Base-by-base conservation (phyloP, 208 protist species). In the Hexamita inflata region DNA sequence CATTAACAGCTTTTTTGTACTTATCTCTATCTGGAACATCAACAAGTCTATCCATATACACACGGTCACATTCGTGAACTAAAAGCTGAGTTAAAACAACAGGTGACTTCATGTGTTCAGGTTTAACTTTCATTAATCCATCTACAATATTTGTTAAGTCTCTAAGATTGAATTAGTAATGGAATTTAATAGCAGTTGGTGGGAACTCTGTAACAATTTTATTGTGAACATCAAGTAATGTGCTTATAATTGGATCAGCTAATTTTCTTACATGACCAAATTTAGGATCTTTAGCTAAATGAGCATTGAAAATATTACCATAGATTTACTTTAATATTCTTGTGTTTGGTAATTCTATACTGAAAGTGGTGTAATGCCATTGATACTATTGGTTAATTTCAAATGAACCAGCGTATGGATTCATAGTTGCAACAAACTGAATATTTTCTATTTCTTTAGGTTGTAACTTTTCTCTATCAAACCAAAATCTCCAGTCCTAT, bases 81-180 rank as follows among this genome's bases (percentile, higher is more conserved):
- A 90, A 95, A 73, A 98, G 86, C 41, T 90, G 88, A 26, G 92
- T 84, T 45, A 95, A 79, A 58, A 89, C 80, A 53, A 89, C 58
- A 58, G 81, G 82, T 32, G 80, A 88, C 9, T 83, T 90, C 81
- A 94, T 88, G 13, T 89, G n/a, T 29, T 68, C 70, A 19, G 78
- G 57, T n/a, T 19, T n/a, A 7, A 75, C 34, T n/a, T 53, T 41
- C 60, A 84, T 62, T 19, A 89, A 4, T 60, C 88, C 89, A 59
- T 94, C 91, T 76, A 95, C 93, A 60, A 97, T 89, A 82, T 92
- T 93, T 76, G 92, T 92, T 80, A 96, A 89, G 77, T 97, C 93
- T 40, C 93, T 85, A 83, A 98, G 90, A 84, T 97, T 98, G 90
- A 95, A 97, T 76, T 94, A 87, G 84, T 97, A 98, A 82, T 98